Percentiles rank a stretch among this genome's conserved stretches.
phyloP scores from a whole-genome alignment of 148 eudicot genomes.

The Rhododendron griersonianum region DNA sequence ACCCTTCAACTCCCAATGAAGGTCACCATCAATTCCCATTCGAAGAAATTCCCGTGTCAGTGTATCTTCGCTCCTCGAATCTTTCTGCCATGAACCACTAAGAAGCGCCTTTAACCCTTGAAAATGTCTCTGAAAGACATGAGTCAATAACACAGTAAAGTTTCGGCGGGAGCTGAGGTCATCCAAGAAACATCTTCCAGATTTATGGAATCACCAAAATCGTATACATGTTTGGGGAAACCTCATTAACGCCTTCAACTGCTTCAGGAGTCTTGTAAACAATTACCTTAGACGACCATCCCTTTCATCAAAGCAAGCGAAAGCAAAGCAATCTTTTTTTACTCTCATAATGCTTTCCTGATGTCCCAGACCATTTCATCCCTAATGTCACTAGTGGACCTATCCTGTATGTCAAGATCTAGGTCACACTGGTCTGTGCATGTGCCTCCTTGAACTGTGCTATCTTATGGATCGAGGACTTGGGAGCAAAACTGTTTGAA shows the following conservation, averaged over 20 bases:
- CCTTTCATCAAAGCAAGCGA: background rate
- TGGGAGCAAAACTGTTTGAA: background rate
- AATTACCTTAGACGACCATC: background rate
- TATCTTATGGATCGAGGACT: background rate
- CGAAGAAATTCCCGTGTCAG: background rate
- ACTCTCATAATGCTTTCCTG: background rate
- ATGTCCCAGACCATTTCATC: background rate
- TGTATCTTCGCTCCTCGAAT: background rate
- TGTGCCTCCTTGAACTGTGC: too few species aligned
- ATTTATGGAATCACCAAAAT: background rate
- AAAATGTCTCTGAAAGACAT: background rate
- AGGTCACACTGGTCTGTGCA: too few species aligned
- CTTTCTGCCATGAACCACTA: background rate
- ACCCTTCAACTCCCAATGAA: background rate
- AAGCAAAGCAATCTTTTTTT: background rate
- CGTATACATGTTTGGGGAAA: background rate
- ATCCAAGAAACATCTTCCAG: background rate
- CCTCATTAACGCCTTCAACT: background rate
- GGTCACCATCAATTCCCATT: background rate
- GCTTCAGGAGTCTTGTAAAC: background rate
- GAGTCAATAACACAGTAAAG: background rate
- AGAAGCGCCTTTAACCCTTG: background rate
- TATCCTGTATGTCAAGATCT: background rate
- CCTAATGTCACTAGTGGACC: background rate
- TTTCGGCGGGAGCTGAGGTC: background rate